These are phyloP conservation scores for Populus hybrid DNA, from an alignment of 441 rosid genomes.

Conservation along the genomic window DNA sequence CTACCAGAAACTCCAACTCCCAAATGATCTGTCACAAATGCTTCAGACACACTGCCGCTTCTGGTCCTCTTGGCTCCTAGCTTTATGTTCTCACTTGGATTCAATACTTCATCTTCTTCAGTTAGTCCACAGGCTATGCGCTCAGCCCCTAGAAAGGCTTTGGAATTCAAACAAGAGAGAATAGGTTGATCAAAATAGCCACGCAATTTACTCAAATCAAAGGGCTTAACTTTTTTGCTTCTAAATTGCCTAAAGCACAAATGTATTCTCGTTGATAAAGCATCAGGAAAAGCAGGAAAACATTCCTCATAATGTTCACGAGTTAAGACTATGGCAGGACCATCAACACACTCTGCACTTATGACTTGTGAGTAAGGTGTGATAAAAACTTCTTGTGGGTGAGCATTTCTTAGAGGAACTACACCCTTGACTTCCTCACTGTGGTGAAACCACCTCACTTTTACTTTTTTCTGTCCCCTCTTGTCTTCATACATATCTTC, in stretches of 20 bases:
- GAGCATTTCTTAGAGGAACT: conserved; percentile 61
- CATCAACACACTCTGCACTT: conserved; percentile 97
- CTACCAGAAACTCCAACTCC: conserved; percentile 29
- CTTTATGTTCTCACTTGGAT: conserved; percentile 49
- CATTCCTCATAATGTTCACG: conserved; percentile 80
- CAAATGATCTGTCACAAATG: conserved; percentile 34
- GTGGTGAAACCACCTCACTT: conserved; percentile 96
- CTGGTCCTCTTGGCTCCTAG: conserved; percentile 63
- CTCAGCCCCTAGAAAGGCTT: conserved; percentile 37
- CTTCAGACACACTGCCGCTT: conserved; percentile 36
- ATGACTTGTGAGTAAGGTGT: conserved; percentile 91
- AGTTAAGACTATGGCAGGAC: conserved; percentile 78
- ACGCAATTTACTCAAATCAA: conserved; percentile 77
- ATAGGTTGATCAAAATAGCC: conserved; percentile 86
- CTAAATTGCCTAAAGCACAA: conserved; percentile 83
- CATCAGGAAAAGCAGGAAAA: conserved; percentile 57
- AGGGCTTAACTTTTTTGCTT: conserved; percentile 74
- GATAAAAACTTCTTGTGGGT: conserved; percentile 93
- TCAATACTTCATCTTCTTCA: conserved; percentile 59
- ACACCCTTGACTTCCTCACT: conserved; percentile 83
- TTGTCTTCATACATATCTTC: conserved; percentile 99
- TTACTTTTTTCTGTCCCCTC: conserved; percentile 88
- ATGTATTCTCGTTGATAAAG: conserved; percentile 59
- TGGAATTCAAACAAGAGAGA: conserved; percentile 61
- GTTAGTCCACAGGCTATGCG: conserved; percentile 33